Evolutionary conservation across 2,329 filamentous ascomycete species (phyloP).

Genomic region (Pseudogymnoascus sp.): DNA sequence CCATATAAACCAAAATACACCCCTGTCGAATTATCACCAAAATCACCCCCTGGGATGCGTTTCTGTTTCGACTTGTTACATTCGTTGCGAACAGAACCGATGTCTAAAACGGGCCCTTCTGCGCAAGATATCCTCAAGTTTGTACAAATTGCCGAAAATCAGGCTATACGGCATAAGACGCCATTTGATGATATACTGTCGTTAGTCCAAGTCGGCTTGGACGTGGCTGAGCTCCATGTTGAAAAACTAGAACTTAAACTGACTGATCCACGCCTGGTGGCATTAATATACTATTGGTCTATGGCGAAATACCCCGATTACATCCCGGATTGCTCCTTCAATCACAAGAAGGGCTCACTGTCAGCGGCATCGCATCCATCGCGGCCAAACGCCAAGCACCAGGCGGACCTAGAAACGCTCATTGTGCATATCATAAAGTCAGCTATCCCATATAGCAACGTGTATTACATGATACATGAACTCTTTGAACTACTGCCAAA

Average conservation of each 20-base stretch:
- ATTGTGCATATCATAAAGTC: not conserved
- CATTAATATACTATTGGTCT: not conserved
- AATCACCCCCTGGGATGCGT: not conserved
- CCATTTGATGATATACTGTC: constrained; percentile 1
- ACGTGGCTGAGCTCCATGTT: not conserved
- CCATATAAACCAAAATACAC: not conserved
- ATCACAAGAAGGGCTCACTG: not conserved
- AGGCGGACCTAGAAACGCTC: not conserved
- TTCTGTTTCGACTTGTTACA: not conserved
- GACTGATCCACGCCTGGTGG: not conserved
- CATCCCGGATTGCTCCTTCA: not conserved
- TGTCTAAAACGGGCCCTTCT: not conserved
- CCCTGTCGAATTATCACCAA: not conserved
- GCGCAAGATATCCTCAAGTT: not conserved
- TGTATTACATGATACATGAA: not conserved
- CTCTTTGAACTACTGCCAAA: not conserved
- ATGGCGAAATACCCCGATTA: not conserved
- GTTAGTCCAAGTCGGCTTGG: not conserved
- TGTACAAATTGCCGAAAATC: not conserved
- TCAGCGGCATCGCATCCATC: not conserved
- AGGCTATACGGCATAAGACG: not conserved
- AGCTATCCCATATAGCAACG: not conserved
- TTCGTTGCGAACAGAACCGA: not conserved
- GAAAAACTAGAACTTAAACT: not conserved
- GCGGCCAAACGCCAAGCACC: not conserved